Evolutionary conservation across 352 stramenopile genomes (phyloP), one percentile per base, ranked within the genome.

Genomic region (Phytopythium helicoides): DNA sequence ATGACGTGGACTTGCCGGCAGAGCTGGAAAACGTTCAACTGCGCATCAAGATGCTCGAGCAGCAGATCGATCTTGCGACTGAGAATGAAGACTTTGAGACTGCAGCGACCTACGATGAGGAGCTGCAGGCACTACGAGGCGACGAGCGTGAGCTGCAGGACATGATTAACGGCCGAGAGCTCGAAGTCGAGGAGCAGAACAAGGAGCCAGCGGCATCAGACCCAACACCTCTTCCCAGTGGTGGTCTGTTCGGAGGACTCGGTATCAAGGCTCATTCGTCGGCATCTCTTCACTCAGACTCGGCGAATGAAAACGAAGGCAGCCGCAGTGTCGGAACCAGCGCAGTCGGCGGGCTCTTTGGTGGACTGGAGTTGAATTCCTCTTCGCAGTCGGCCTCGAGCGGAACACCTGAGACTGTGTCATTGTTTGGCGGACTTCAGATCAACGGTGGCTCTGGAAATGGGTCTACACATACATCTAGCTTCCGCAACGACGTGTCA

Each of bases 31-130:
- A 66, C 36, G 37, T 86, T 37, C 64, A 77, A 15, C 45, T 76
- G 23, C 74, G 68, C 46, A 67, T 77, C n/a, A 66, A 71, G 47
- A 78, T 78, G 65, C 58, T 87, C 11, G 73, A 85, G 19, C 68
- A 78, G 35, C 70, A 89, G 33, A 87, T 91, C 21, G 80, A 89
- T 25, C 42, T 79, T 11, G 79, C 75, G 12, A 89, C 77, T 15
- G 73, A 85, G 22, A 83, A 84, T 23, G 76, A 92, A 28, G 75
- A 90, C 34, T 89, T 87, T 41, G 77, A 89, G 18, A 68, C 67
- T 11, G 82, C 78, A 0, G 76, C 73, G 5, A 45, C 54, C 6
- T 72, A 89, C 22, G 73, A 91, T n/a, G 70, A 87, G 37, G 82
- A 93, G 26, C 42, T 89, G 14, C 52, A 81, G 35, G 64, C 67